These are phyloP conservation scores for Nemania abortiva DNA, from an alignment of 2,329 filamentous ascomycete genomes.

Conservation along the genomic window DNA sequence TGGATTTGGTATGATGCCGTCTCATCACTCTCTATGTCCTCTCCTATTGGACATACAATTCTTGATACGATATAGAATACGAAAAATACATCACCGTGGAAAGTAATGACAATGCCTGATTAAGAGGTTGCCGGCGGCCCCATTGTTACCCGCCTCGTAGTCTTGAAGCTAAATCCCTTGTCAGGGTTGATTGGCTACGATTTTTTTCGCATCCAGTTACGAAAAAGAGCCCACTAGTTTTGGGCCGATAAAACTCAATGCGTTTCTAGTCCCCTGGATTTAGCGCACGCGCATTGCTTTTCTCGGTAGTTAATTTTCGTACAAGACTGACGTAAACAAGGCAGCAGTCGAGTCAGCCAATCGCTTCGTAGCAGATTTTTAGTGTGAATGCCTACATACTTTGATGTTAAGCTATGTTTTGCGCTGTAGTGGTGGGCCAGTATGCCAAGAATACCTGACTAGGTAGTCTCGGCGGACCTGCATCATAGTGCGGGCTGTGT, in stretches of 20 bases:
- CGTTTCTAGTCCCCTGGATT: background rate
- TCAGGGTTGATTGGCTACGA: slow-evolving; percentile 15
- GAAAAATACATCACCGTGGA: slow-evolving; percentile 13
- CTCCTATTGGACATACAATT: background rate
- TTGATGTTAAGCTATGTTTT: background rate
- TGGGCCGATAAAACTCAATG: background rate
- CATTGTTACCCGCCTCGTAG: background rate
- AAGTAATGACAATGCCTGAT: background rate
- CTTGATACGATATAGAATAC: slow-evolving; percentile 2
- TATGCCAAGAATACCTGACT: background rate
- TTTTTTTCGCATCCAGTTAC: slow-evolving; percentile 25
- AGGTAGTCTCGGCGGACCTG: background rate
- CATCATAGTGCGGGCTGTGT: background rate
- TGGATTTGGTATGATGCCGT: slow-evolving; percentile 17
- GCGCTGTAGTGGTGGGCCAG: background rate
- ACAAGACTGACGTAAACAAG: background rate
- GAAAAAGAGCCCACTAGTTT: background rate
- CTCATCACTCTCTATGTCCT: background rate
- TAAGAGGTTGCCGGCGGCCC: background rate
- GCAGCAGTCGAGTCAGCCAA: background rate
- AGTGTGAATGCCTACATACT: background rate
- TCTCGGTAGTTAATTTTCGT: background rate
- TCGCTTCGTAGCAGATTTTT: background rate
- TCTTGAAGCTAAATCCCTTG: background rate
- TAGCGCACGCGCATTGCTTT: background rate